Conservation (phyloP, 164 flowering plant genomes). For the Vitis cinerea region DNA sequence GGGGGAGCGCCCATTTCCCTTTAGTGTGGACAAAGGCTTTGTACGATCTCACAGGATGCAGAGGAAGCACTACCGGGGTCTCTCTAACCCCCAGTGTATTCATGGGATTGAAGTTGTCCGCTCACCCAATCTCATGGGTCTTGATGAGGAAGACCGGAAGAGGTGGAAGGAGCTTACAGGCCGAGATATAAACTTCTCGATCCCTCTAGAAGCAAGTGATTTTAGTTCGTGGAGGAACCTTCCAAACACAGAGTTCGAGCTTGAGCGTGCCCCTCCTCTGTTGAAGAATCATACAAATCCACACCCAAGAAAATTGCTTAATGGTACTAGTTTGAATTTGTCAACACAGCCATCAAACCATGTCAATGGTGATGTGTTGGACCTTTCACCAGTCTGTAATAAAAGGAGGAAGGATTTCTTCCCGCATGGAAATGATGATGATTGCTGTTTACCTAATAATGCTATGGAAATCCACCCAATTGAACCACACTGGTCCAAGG, state of each 20-base stretch:
- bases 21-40: slow-evolving; percentile 34
- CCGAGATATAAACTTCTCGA: slow-evolving; percentile 29
- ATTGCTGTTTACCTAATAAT: slow-evolving; percentile 14
- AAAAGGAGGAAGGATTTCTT: slow-evolving; percentile 29
- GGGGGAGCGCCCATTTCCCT: slow-evolving; percentile 39
- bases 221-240: slow-evolving; percentile 36
- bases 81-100: slow-evolving; percentile 40
- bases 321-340: slow-evolving; percentile 30
- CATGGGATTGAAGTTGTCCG: slow-evolving; percentile 38
- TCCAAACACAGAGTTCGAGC: slow-evolving; percentile 36
- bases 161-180: slow-evolving; percentile 41
- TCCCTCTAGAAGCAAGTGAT: slow-evolving; percentile 35
- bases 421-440: slow-evolving; percentile 22
- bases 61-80: slow-evolving; percentile 39
- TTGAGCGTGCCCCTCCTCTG: slow-evolving; percentile 24
- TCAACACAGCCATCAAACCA: slow-evolving; percentile 27
- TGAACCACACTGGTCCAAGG: slow-evolving; percentile 34
- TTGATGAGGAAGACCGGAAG: slow-evolving; percentile 35
- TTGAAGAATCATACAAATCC: slow-evolving; percentile 15
- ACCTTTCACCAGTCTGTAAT: slow-evolving; percentile 20
- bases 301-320: slow-evolving; percentile 25
- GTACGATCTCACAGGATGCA: slow-evolving; percentile 41
- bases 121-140: slow-evolving; percentile 24
- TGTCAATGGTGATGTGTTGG: slow-evolving; percentile 18
- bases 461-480: slow-evolving; percentile 21